Evolutionary conservation across 106 monocot genomes (phyloP).

Genomic region (Ottelia alismoides): DNA sequence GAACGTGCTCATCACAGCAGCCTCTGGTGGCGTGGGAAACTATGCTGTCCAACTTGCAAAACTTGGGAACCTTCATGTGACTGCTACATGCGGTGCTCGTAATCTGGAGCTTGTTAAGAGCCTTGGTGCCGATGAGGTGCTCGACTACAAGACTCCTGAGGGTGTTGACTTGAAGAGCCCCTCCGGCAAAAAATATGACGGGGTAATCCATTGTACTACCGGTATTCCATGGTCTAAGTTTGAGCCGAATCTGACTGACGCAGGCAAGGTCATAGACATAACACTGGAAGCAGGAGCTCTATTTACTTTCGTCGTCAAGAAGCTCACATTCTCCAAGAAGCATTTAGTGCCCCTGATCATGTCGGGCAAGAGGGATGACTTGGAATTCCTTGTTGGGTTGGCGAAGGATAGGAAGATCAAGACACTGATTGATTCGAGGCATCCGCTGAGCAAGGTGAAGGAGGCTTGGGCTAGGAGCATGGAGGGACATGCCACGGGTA

Average conservation of each 20-base stretch:
- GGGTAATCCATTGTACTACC: constrained; percentile 5
- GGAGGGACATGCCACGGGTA: constrained; percentile 17
- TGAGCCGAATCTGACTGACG: constrained; percentile 3
- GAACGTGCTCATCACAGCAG: constrained; percentile 17
- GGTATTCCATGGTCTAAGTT: constrained; percentile 16
- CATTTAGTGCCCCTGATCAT: not conserved
- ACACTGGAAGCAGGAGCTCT: not conserved
- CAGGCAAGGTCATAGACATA: constrained; percentile 12
- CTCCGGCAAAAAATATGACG: constrained; percentile 12
- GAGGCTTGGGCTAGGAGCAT: constrained; percentile 18
- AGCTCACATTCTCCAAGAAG: constrained; percentile 14
- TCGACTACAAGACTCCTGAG: constrained; percentile 20
- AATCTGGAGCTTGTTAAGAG: constrained; percentile 15
- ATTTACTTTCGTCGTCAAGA: not conserved
- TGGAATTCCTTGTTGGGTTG: constrained; percentile 11
- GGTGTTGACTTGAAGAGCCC: constrained; percentile 13
- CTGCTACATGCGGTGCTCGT: constrained; percentile 18
- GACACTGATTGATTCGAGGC: constrained; percentile 11
- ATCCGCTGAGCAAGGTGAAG: constrained; percentile 1
- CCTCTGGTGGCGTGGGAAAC: constrained; percentile 16
- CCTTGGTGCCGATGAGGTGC: constrained; percentile 18
- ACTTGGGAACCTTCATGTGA: constrained; percentile 16
- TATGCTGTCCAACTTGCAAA: constrained; percentile 19
- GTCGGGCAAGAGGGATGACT: not conserved
- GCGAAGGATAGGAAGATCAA: constrained; percentile 13